Evolutionary conservation across 257 asterid species (phyloP).

Genomic region (Solanum appendiculatum): DNA sequence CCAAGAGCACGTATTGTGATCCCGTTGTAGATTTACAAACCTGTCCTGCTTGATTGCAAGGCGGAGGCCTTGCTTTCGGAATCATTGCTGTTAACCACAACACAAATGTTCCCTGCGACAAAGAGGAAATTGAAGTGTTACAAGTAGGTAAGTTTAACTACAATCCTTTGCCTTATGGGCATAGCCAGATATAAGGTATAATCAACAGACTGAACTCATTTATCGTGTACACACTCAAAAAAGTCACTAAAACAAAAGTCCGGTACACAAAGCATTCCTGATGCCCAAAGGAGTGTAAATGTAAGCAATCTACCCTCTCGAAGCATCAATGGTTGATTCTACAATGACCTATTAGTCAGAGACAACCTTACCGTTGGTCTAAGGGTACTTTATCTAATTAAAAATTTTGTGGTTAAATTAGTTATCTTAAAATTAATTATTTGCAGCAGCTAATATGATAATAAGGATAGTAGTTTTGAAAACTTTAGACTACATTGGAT

Average conservation of each 20-base stretch:
- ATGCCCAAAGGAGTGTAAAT: too few relatives aligned
- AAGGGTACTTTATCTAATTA: too few relatives aligned
- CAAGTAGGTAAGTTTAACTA: not conserved
- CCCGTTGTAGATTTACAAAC: conserved; percentile 28
- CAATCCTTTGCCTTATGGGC: too few relatives aligned
- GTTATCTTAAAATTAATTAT: not conserved
- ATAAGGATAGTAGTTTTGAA: not conserved
- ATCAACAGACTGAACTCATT: too few relatives aligned
- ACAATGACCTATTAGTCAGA: too few relatives aligned
- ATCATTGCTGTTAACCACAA: conserved; percentile 63
- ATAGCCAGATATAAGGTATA: too few relatives aligned
- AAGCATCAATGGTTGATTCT: too few relatives aligned
- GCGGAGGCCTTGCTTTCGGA: conserved; percentile 33
- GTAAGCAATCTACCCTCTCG: too few relatives aligned
- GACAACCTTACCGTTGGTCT: too few relatives aligned
- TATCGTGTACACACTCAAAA: too few relatives aligned
- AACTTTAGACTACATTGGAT: not conserved
- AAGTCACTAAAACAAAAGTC: too few relatives aligned
- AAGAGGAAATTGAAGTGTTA: not conserved
- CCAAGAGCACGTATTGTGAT: conserved; percentile 19
- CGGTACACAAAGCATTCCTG: too few relatives aligned
- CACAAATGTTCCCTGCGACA: conserved; percentile 31
- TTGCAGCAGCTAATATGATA: not conserved
- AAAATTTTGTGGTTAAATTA: not conserved
- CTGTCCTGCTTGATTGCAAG: conserved; percentile 20